Evolutionary conservation across 1,284 basidiomycete species (phyloP).

Genomic region (Meira miltonrushii): DNA sequence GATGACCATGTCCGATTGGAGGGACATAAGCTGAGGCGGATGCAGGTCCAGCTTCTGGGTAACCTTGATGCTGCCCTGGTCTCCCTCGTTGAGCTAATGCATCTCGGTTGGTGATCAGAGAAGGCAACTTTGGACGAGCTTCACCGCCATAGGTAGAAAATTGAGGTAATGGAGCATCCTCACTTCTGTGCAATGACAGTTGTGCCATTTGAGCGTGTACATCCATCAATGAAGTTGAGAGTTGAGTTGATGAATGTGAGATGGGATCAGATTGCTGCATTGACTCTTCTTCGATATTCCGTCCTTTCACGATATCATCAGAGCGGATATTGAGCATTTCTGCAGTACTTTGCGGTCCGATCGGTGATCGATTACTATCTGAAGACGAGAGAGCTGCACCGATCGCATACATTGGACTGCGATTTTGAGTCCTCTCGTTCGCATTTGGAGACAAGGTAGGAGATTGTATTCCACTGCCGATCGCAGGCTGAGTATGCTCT

Average conservation of each 20-base stretch:
- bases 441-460: too few species aligned
- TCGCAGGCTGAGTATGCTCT: too few species aligned
- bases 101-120: conserved; percentile 40
- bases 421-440: too few species aligned
- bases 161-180: not conserved
- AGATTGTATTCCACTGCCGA: too few species aligned
- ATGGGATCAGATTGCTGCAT: conserved; percentile 2
- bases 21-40: conserved; percentile 33
- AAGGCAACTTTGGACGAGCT: conserved; percentile 23
- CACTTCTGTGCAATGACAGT: conserved; percentile 9
- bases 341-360: too few species aligned
- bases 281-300: too few species aligned
- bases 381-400: too few species aligned
- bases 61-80: not conserved
- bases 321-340: too few species aligned
- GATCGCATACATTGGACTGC: too few species aligned
- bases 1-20: conserved; percentile 34
- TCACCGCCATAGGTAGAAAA: not conserved
- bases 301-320: too few species aligned
- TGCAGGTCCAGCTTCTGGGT: conserved; percentile 16
- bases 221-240: conserved; percentile 8
- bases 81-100: conserved; percentile 15
- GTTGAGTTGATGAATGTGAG: conserved; percentile 16
- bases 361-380: too few species aligned
- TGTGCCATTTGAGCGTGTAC: conserved; percentile 13